A percentile compares a stretch with the other conserved stretches of the same genome.
Evolutionary conservation across 345 rosid genomes (phyloP).

Genomic region (Eucalyptus viminalis): DNA sequence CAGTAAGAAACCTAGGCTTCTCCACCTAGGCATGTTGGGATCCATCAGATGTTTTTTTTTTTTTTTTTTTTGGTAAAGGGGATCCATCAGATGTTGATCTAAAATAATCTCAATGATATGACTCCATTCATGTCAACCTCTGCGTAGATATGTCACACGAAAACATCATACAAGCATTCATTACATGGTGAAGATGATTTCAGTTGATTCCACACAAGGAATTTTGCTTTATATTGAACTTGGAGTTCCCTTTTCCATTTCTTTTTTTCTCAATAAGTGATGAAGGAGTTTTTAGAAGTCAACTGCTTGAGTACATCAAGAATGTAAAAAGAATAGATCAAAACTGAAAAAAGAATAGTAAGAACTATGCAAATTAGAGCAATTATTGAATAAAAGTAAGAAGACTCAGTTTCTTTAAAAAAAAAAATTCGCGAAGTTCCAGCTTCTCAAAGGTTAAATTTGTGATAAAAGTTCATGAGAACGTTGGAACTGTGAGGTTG

Average conservation of each 20-base stretch:
- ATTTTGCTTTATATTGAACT: background rate
- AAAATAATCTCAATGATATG: background rate
- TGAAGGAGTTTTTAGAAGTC: background rate
- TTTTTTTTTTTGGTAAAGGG: no score
- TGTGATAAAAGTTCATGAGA: background rate
- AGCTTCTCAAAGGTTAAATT: background rate
- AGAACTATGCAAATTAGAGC: background rate
- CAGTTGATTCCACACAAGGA: background rate
- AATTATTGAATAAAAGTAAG: background rate
- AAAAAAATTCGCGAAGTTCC: background rate
- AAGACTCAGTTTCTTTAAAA: background rate
- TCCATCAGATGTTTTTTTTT: background rate
- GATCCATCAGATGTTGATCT: background rate
- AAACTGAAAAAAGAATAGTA: background rate
- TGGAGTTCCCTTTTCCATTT: background rate
- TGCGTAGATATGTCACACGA: background rate
- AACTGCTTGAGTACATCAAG: background rate
- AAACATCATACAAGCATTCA: background rate
- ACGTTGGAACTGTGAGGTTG: background rate
- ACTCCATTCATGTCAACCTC: background rate
- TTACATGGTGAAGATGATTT: background rate
- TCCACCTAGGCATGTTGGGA: background rate
- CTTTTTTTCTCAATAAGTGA: background rate
- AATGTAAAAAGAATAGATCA: background rate
- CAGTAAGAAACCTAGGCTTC: background rate